Evolutionary conservation across 139 green algal species (phyloP), one percentile per base, ranked within the genome.

Genomic region (Nannochloris sp.): DNA sequence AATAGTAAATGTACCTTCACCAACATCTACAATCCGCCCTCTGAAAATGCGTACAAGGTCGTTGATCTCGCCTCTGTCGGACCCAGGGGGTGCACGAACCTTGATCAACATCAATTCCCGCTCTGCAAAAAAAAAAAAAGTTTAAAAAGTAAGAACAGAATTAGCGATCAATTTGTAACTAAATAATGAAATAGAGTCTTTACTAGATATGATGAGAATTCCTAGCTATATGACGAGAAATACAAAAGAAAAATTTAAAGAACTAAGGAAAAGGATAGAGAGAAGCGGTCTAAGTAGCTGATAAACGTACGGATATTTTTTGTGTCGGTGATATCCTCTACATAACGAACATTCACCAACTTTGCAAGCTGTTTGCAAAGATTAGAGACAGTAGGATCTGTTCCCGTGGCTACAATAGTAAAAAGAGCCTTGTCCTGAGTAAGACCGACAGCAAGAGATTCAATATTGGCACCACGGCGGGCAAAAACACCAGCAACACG

Each of bases 401-500:
- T 91, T 36, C 92, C 90, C 0, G 79, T 91, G 13, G 95, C 80
- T 9, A 94, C 86, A 36, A 98, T 93, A 0, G 93, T 98, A 80
- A 99, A 99, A 23, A 98, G 79, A 0, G 93, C 93, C 71, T 93
- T 95, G 79, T 97, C 88, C 13, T 81, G 66, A 62, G 90, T 96
- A 30, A 97, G 77, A 0, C 92, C 92, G 24, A 99, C 93, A 1
- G 93, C 92, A 46, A 99, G 74, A 2, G 81, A 92, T 65, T 99
- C 93, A 58, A 99, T 99, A 83, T 99, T 99, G 44, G 86, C 81
- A 81, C 89, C 87, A 77, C 89, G 66, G 34, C 90, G 68, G 0
- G 90, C 92, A 73, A 98, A 98, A 29, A 98, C 93, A 38, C 92
- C 93, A 6, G 93, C 87, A 5, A 99, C 92, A 15, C 93, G 81